Percentiles rank a stretch among this genome's conserved stretches.
Conservation (phyloP, 106 monocot species). For the Dendrobium officinale region DNA sequence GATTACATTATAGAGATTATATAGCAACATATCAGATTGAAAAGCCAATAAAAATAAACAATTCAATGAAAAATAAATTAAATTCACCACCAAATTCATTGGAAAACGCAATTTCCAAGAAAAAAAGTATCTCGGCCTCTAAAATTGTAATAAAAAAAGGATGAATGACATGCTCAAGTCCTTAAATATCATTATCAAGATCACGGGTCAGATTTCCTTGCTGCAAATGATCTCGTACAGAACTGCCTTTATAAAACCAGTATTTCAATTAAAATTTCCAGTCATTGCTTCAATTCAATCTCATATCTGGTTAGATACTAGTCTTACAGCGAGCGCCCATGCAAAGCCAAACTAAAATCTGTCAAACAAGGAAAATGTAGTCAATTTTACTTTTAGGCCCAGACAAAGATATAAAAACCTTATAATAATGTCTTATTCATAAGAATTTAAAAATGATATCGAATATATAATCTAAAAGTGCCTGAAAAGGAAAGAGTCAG, state of each 20-base stretch:
- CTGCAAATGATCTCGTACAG: background rate
- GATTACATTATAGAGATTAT: background rate
- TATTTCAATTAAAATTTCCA: background rate
- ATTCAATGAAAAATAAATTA: background rate
- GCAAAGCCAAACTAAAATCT: background rate
- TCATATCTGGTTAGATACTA: background rate
- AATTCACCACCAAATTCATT: background rate
- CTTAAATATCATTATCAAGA: background rate
- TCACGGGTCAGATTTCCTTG: background rate
- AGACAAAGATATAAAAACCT: background rate
- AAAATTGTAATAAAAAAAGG: background rate
- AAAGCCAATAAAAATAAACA: background rate
- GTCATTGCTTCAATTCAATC: background rate
- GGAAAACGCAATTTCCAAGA: background rate
- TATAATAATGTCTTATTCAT: background rate
- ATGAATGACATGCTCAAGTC: background rate
- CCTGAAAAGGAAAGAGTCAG: background rate
- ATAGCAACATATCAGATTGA: background rate
- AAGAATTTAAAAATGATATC: constrained; percentile 2
- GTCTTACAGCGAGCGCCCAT: background rate
- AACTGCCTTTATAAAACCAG: background rate
- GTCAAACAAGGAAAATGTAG: background rate
- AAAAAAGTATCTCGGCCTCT: background rate
- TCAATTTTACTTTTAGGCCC: background rate
- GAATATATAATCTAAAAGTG: background rate